A percentile compares a stretch with the other conserved stretches of the same genome.
Conservation (phyloP, 495 filamentous ascomycete species). For the Aspergillus funiculosus region DNA sequence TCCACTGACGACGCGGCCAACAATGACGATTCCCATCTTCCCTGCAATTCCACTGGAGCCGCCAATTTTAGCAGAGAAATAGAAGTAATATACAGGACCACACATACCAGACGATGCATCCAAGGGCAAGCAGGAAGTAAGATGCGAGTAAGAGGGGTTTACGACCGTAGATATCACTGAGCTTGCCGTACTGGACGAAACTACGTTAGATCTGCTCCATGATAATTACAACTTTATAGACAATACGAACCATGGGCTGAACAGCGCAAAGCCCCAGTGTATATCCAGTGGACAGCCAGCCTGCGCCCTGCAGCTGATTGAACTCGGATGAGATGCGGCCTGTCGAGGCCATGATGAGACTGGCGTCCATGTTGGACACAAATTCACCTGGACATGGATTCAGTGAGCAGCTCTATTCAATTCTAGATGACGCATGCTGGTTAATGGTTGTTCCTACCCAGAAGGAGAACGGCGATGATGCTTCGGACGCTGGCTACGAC, state of each 20-base stretch:
- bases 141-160: constrained; percentile 35
- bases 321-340: constrained; percentile 63
- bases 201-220: background rate
- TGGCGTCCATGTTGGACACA: constrained; percentile 55
- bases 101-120: constrained; percentile 37
- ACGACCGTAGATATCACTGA: constrained; percentile 45
- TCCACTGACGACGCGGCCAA: constrained; percentile 55
- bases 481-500: constrained; percentile 24
- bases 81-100: background rate
- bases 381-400: constrained; percentile 51
- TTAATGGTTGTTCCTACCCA: constrained; percentile 22
- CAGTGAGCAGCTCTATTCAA: background rate
- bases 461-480: constrained; percentile 33
- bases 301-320: constrained; percentile 50
- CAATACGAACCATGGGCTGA: constrained; percentile 45
- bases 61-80: background rate
- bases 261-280: constrained; percentile 53
- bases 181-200: constrained; percentile 36
- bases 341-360: constrained; percentile 58
- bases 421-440: too few relatives aligned
- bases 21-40: constrained; percentile 48
- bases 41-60: constrained; percentile 43
- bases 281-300: constrained; percentile 64
- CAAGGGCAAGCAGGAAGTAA: constrained; percentile 40
- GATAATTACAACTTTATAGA: too few relatives aligned